Evolutionary conservation across 1,284 basidiomycete genomes (phyloP).

Genomic region (Boletus smithii): DNA sequence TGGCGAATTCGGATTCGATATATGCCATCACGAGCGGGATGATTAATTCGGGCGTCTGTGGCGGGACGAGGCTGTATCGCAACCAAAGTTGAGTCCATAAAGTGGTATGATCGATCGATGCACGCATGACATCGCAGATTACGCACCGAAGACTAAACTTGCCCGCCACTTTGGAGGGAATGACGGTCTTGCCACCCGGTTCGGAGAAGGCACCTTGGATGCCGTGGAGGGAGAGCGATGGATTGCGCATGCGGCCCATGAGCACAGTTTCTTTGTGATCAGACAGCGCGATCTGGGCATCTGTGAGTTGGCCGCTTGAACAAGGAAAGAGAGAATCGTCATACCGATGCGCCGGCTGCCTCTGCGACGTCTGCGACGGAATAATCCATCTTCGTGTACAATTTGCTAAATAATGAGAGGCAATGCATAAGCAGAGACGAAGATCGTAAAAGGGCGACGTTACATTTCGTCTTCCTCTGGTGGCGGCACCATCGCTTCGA

Average conservation of each 20-base stretch:
- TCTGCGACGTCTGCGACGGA: conserved; percentile 73
- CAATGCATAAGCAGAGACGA: not conserved
- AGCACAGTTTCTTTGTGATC: conserved; percentile 81
- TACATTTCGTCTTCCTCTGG: conserved; percentile 78
- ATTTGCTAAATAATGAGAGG: conserved; percentile 37
- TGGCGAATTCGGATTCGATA: conserved; percentile 76
- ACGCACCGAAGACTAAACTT: conserved; percentile 91
- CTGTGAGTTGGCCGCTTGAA: not conserved
- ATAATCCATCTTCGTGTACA: conserved; percentile 80
- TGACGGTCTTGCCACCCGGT: conserved; percentile 90
- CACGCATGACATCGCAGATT: not conserved
- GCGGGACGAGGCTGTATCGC: conserved; percentile 71
- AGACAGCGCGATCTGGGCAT: conserved; percentile 53
- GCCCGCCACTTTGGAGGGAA: conserved; percentile 85
- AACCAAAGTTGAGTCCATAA: not conserved
- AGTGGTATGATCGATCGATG: conserved; percentile 3
- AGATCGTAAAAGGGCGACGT: conserved; percentile 11
- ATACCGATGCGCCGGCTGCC: conserved; percentile 64
- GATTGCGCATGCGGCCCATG: conserved; percentile 89
- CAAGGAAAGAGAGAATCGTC: not conserved
- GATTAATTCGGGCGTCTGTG: conserved; percentile 78
- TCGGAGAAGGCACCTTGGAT: conserved; percentile 97
- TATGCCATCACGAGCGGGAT: conserved; percentile 72
- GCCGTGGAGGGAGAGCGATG: conserved; percentile 90
- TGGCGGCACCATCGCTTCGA: conserved; percentile 83